A percentile compares a stretch with the other conserved stretches of the same genome.
These are phyloP conservation scores for Astraeus odoratus DNA, from an alignment of 768 basidiomycete genomes.

Conservation along the genomic window DNA sequence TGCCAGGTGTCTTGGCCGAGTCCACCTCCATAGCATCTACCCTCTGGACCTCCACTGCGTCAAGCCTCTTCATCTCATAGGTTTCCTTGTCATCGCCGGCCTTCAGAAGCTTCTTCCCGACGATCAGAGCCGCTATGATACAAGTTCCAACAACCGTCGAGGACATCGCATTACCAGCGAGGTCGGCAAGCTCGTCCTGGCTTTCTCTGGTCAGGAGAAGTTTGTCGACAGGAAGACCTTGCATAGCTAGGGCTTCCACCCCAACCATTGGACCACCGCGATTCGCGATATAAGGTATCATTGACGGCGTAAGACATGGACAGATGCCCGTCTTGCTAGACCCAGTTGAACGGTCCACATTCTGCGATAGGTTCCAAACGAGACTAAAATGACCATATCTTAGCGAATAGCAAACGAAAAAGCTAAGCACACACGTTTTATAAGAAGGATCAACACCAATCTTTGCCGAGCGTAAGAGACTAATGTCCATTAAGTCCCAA, in stretches of 20 bases:
- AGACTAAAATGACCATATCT: slow-evolving; percentile 37
- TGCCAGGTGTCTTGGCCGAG: slow-evolving; percentile 8
- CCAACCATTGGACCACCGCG: slow-evolving; percentile 96
- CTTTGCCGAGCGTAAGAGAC: slow-evolving; percentile 70
- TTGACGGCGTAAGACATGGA: slow-evolving; percentile 89
- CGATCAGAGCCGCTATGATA: slow-evolving; percentile 74
- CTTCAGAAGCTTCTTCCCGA: slow-evolving; percentile 60
- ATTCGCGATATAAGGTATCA: slow-evolving; percentile 95
- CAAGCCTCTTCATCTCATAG: slow-evolving; percentile 59
- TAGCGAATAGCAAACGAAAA: background rate
- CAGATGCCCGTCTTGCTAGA: slow-evolving; percentile 78
- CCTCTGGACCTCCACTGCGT: slow-evolving; percentile 20
- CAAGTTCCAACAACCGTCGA: slow-evolving; percentile 92
- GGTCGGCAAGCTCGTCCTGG: slow-evolving; percentile 88
- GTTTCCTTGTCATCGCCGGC: slow-evolving; percentile 56
- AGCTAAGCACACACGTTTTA: slow-evolving; percentile 61
- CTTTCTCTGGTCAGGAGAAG: slow-evolving; percentile 87
- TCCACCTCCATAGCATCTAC: slow-evolving; percentile 49
- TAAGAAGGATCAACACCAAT: slow-evolving; percentile 80
- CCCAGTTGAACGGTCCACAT: slow-evolving; percentile 87
- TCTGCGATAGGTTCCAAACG: slow-evolving; percentile 96
- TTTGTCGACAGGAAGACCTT: slow-evolving; percentile 90
- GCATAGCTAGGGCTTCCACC: slow-evolving; percentile 86
- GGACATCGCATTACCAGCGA: slow-evolving; percentile 97
- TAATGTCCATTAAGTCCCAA: slow-evolving; percentile 94